Evolutionary conservation across 257 asterid genomes (phyloP).

Genomic region (Sherardia arvensis): DNA sequence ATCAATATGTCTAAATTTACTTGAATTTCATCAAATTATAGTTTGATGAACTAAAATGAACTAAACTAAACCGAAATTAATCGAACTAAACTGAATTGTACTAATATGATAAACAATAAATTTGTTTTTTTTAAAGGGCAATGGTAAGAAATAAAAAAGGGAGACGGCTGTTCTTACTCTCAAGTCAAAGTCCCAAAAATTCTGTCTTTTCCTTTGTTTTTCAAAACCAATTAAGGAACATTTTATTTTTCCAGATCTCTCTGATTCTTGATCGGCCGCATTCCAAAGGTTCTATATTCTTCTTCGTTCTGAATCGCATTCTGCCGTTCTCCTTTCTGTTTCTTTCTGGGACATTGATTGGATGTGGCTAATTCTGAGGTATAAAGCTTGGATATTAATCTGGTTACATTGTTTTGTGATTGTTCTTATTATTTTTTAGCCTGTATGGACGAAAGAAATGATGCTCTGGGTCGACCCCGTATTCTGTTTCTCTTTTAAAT

Average conservation of each 20-base stretch:
- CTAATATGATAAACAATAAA: no score
- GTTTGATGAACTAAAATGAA: no score
- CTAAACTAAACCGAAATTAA: no score
- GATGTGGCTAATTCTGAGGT: conserved; percentile 5
- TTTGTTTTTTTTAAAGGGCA: no score
- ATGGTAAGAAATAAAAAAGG: background rate
- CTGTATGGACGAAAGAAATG: background rate
- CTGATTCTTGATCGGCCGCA: conserved; percentile 14
- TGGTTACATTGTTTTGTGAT: background rate
- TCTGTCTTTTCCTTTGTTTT: no score
- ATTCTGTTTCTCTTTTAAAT: background rate
- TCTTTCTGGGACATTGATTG: conserved; percentile 2
- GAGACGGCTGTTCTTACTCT: background rate
- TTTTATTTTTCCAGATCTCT: conserved; percentile 10
- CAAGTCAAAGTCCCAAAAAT: conserved; percentile 10
- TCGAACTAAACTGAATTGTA: no score
- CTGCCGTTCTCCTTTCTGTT: background rate
- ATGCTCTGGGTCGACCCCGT: background rate
- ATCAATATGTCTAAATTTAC: no score
- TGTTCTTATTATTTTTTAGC: background rate
- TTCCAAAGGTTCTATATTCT: conserved; percentile 4
- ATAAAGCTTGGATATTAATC: background rate
- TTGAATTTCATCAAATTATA: no score
- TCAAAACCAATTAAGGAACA: background rate
- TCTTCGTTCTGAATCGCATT: background rate